phyloP scores from a whole-genome alignment of 31 red algal genomes.

The Asparagopsis taxiformis region DNA sequence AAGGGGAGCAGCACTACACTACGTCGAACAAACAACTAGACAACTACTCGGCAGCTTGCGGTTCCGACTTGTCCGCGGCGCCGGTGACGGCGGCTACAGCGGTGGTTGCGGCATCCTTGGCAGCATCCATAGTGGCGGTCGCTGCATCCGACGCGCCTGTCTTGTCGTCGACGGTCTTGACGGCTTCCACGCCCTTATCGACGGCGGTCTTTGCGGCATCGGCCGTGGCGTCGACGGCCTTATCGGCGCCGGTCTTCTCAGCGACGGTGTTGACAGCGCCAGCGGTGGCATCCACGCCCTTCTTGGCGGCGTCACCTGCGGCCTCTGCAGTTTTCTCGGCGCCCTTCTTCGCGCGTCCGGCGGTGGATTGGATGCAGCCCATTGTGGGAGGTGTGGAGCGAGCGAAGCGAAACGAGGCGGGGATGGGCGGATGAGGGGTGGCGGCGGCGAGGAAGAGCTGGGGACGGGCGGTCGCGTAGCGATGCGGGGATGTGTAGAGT shows the following conservation, averaged over 20 bases:
- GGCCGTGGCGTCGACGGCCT: not conserved
- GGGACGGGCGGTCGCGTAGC: not conserved
- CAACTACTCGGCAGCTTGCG: too few species aligned
- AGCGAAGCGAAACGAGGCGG: not conserved
- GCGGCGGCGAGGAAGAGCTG: not conserved
- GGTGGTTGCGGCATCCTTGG: not conserved
- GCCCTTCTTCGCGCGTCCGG: not conserved
- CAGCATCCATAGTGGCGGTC: too few species aligned
- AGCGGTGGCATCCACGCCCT: too few species aligned
- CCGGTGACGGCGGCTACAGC: not conserved
- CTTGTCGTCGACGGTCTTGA: slow-evolving; percentile 3
- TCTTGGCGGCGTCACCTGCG: not conserved
- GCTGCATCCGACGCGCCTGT: not conserved
- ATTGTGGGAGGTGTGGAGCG: not conserved
- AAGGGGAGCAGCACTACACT: too few species aligned
- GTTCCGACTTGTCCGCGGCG: not conserved
- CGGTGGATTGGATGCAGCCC: slow-evolving; percentile 3
- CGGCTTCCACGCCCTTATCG: too few species aligned
- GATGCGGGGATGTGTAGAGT: not conserved
- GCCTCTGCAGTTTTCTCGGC: not conserved
- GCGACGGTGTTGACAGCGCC: too few species aligned
- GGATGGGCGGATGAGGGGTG: not conserved
- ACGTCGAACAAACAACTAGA: too few species aligned
- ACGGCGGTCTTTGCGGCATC: too few species aligned
- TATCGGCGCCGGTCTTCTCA: slow-evolving; percentile 1